A percentile compares a stretch with the other conserved stretches of the same genome.
Conservation (phyloP, 495 filamentous ascomycete genomes). For the Venustampulla echinocandica region DNA sequence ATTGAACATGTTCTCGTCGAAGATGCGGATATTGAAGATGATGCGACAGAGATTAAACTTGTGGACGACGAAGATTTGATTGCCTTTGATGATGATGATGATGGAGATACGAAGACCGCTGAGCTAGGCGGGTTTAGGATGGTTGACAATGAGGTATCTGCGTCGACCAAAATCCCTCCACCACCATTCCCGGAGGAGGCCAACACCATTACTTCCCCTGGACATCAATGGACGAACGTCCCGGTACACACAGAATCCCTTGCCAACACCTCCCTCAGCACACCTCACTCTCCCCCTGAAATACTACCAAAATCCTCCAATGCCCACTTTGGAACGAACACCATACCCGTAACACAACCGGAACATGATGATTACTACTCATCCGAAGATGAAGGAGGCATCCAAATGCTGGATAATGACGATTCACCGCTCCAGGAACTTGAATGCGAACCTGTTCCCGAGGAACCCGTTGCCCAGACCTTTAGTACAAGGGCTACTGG, state of each 20-base stretch:
- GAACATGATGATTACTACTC: neutral
- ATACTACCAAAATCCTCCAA: neutral
- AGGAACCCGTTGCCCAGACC: neutral
- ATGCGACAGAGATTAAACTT: slow-evolving; percentile 26
- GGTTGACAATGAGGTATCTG: neutral
- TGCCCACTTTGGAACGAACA: neutral
- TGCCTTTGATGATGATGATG: slow-evolving; percentile 41
- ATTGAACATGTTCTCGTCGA: slow-evolving; percentile 42
- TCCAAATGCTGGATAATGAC: slow-evolving; percentile 1
- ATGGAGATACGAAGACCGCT: slow-evolving; percentile 3
- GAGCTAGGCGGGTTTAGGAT: neutral
- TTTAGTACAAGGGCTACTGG: neutral
- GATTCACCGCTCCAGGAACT: neutral
- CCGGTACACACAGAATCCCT: neutral
- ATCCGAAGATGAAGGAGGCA: neutral
- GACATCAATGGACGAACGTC: neutral
- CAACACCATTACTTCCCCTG: neutral
- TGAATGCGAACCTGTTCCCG: neutral
- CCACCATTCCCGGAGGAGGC: neutral
- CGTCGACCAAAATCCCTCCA: neutral
- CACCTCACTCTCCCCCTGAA: too few species aligned
- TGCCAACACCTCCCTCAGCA: neutral
- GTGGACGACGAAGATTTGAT: slow-evolving; percentile 30
- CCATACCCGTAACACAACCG: neutral
- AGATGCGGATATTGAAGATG: slow-evolving; percentile 30